These are phyloP conservation scores for Takashimella koratensis DNA, from an alignment of 1,284 basidiomycete genomes.

Conservation along the genomic window DNA sequence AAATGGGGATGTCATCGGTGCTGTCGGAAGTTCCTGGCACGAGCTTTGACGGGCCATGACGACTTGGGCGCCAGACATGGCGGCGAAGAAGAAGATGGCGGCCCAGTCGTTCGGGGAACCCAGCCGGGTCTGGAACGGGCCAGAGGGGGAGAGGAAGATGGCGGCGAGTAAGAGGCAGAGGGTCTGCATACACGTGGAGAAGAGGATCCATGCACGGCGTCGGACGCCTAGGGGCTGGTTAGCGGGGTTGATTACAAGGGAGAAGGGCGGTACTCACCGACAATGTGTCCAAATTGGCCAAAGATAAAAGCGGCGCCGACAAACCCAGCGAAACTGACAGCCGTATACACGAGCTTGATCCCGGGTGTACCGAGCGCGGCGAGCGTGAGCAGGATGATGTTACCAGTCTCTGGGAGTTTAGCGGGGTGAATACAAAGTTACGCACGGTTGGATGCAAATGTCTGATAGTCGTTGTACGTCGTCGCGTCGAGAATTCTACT, in stretches of 20 bases:
- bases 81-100: constrained; percentile 39
- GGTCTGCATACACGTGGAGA: constrained; percentile 26
- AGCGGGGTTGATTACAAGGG: constrained; percentile 1
- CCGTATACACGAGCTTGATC: constrained; percentile 32
- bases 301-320: constrained; percentile 35
- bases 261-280: constrained; percentile 29
- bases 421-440: not conserved
- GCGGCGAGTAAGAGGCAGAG: constrained; percentile 26
- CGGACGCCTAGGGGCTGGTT: constrained; percentile 26
- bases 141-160: constrained; percentile 34
- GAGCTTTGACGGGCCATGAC: constrained; percentile 39
- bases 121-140: constrained; percentile 19
- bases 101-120: constrained; percentile 36
- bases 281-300: constrained; percentile 39
- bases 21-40: constrained; percentile 37
- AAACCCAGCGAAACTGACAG: constrained; percentile 38
- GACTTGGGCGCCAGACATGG: constrained; percentile 46
- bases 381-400: constrained; percentile 48
- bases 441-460: constrained; percentile 47
- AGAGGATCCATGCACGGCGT: constrained; percentile 36
- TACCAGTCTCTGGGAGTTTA: constrained; percentile 33
- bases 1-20: constrained; percentile 43
- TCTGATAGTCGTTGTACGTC: constrained; percentile 44
- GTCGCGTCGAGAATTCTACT: constrained; percentile 42
- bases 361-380: constrained; percentile 28